Evolutionary conservation across 140 eudicot genomes (phyloP), one percentile per base, ranked within the genome.

Genomic region (Ambrosia hybrid): DNA sequence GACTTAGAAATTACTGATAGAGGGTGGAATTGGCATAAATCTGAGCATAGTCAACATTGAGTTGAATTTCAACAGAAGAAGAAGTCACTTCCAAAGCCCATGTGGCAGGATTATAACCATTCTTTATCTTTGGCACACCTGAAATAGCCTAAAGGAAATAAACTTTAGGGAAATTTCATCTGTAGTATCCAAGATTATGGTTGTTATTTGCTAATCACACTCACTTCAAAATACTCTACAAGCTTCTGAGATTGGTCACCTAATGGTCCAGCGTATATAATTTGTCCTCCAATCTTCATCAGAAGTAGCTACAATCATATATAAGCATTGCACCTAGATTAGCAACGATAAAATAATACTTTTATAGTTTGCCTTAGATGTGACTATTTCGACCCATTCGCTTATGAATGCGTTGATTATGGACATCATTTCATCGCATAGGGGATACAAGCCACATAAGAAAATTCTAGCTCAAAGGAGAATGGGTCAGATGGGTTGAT

Each of bases 201-300:
- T 7, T 33, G 4, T 26, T 49, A 51, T 48, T 34, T 9, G 37
- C 9, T 3, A 0, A 13, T 41, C 46, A 41, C 8, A 48, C 85
- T 73, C 65, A 89, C 96, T 72, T 87, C 85, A 49, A 87, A 90
- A 71, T 90, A 79, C 43, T 87, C 87, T n/a, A 87, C 83, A 45
- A 89, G 88, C 67, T 76, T 79, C 43, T 72, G 83, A 56, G 95
- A 87, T 9, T 70, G 83, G 59, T 79, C 80, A 17, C 97, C 95
- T 48, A 90, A 80, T 26, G 91, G 89, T 56, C 97, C 97, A 5
- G 89, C 83, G 53, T 87, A 90, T 9, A 83, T 85, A 6, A 85
- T 85, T 64, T 80, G 91, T 13, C 97, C 97, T 60, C 97, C 97
- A 60, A 83, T 79, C 78, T 87, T 87, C 95, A 90, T 87, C 77